These are phyloP conservation scores for Monosporascus sp. DNA, from an alignment of 2,329 filamentous ascomycete species.

Conservation along the genomic window DNA sequence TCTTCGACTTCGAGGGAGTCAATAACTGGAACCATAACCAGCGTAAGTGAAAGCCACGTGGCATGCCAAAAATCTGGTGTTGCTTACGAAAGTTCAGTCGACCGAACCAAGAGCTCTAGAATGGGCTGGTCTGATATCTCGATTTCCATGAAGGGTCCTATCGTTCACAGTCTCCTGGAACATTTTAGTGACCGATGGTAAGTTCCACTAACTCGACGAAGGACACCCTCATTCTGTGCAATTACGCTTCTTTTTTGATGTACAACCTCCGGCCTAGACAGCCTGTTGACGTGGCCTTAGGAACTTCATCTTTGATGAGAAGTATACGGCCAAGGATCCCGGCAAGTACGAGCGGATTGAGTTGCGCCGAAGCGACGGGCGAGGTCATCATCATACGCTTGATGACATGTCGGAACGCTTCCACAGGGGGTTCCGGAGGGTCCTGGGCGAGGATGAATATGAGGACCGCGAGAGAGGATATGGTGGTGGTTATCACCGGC, in stretches of 20 bases:
- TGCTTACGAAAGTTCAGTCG: constrained; percentile 42
- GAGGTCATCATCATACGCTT: constrained; percentile 22
- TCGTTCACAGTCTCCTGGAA: constrained; percentile 66
- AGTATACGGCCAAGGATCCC: constrained; percentile 56
- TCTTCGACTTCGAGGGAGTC: constrained; percentile 77
- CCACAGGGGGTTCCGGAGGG: constrained; percentile 31
- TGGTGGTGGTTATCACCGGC: constrained; percentile 1
- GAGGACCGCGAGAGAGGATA: constrained; percentile 8
- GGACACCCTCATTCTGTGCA: background rate
- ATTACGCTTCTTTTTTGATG: background rate
- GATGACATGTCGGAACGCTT: constrained; percentile 40
- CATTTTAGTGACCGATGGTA: constrained; percentile 83
- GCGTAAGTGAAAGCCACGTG: constrained; percentile 30
- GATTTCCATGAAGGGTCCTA: constrained; percentile 67
- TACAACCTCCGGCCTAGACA: too few species aligned
- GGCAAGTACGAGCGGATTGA: constrained; percentile 41
- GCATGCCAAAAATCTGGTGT: background rate
- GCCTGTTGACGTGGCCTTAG: constrained; percentile 23
- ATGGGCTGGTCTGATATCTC: constrained; percentile 94
- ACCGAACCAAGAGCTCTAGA: constrained; percentile 69
- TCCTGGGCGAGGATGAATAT: constrained; percentile 29
- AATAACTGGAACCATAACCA: constrained; percentile 80
- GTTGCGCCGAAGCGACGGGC: constrained; percentile 8
- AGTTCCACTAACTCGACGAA: constrained; percentile 2
- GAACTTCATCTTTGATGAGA: constrained; percentile 83